Base-by-base conservation (phyloP, 768 basidiomycete genomes). In the Exsudoporus frostii region DNA sequence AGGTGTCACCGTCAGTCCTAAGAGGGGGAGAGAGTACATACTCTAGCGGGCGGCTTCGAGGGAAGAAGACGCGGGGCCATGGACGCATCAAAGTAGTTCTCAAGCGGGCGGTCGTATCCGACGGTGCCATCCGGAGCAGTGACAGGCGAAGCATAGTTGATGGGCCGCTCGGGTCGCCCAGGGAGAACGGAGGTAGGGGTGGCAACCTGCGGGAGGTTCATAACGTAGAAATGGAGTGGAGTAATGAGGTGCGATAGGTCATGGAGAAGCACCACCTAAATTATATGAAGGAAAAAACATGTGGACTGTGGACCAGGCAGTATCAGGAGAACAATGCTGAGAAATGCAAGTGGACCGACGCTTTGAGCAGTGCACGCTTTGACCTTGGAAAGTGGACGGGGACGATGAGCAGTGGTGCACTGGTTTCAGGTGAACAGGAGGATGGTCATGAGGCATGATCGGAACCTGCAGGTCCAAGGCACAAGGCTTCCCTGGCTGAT, bases 81-180 rank as follows among this genome's bases (percentile, higher is more conserved):
- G 45, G 64, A 44, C 3, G 51, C 1, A 38, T 70, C 66, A 41
- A 66, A 68, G 50, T 62, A 62, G 43, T 65, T 67, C 11, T 64
- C 61, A 1, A 57, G 58, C 7, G 63, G 60, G 17, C 30, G 55
- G 45, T 69, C 61, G 45, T 59, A 71, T 13, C 44, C 51, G 20
- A 63, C 29, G 33, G 13, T 51, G 24, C 62, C 63, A 27, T 69
- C 59, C 0, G 45, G 51, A 2, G 54, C 13, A 1, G 29, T 29
- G 33, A 50, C 46, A 0, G 62, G 58, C 2, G 3, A 27, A 13
- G 45, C 54, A 40, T 57, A 65, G n/a, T 55, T 57, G 43, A 56
- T 22, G 0, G 56, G 58, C 5, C 61, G 30, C 22, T 57, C 45
- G 13, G 61, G 57, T n/a, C 38, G 57, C 3, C 25, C 13, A 0